Base-by-base conservation (phyloP, 2,329 filamentous ascomycete species). In the Aureobasidium sp. region DNA sequence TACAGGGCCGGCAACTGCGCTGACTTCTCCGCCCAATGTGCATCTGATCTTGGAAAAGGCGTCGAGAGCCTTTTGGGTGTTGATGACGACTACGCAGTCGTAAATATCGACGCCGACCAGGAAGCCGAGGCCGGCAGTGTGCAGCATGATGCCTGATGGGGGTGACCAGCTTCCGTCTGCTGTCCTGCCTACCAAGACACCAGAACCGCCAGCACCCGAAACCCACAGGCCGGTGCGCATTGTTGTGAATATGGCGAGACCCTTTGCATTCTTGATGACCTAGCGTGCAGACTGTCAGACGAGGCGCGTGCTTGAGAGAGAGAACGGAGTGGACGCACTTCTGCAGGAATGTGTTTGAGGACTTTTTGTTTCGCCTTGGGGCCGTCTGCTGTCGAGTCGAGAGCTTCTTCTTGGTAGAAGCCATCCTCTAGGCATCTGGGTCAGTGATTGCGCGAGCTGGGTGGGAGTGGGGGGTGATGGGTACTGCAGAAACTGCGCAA, bases 171-270 rank as follows among this genome's bases (percentile, higher is more conserved):
- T 84, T 6, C 90, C 90, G 60, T 95, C 90, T 21, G 86, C 84
- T 63, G 88, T 86, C 60, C 88, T 81, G 16, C 85, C 90, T 55
- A 96, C 82, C 34, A 97, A 76, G 34, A 97, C 80, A 47, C 91
- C 91, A 54, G 88, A 91, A 34, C 91, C 91, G 24, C 90, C 90
- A 14, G 90, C 90, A 40, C 91, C 91, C 40, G 88, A 91, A 61
- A 95, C 78, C 87, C 90, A 95, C 27, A 96, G 74, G 11, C 91
- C 91, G 12, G 88, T 91, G 56, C 91, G 84, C 89, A 96, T 95
- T 25, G 89, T 95, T 1, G 90, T 95, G 72, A 96, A 96, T 60
- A 97, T 88, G 52, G 89, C 90, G 55, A 97, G 79, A 10, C 89
- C 91, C 60, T 91, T 89, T 24, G 90, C 90, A 70, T 93, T 88